Conservation (phyloP, 176 grass and related monocot genomes). For the Rhynchospora tenuis region DNA sequence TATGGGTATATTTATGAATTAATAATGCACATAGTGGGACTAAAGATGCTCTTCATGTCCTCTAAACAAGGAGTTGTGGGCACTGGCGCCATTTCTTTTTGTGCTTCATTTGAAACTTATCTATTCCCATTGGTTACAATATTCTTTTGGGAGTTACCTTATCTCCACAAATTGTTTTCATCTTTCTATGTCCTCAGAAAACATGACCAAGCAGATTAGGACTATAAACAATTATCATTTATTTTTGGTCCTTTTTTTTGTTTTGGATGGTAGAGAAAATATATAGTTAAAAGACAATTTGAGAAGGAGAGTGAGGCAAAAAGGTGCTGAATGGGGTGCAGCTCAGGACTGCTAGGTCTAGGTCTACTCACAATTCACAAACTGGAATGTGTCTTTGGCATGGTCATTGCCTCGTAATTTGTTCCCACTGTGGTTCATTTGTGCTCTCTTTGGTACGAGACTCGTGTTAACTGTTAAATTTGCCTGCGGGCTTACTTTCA, state of each 20-base stretch:
- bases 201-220: background rate
- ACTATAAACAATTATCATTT: background rate
- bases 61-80: slow-evolving; percentile 23
- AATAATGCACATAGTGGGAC: background rate
- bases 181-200: background rate
- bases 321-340: background rate
- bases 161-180: background rate
- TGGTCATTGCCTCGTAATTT: too few species aligned
- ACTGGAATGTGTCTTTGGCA: too few species aligned
- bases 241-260: background rate
- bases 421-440: background rate
- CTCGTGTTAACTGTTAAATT: too few species aligned
- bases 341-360: background rate
- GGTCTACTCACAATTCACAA: too few species aligned
- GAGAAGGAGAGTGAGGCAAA: background rate
- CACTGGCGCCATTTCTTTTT: background rate
- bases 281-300: background rate
- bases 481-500: too few species aligned
- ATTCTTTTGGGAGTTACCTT: background rate
- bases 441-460: background rate
- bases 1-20: background rate
- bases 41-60: slow-evolving; percentile 11
- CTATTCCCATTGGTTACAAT: background rate
- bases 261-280: background rate
- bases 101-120: background rate